Percentiles rank a stretch among this genome's conserved stretches.
Conservation (phyloP, 2,329 filamentous ascomycete genomes). For the Verticillium alfalfae region DNA sequence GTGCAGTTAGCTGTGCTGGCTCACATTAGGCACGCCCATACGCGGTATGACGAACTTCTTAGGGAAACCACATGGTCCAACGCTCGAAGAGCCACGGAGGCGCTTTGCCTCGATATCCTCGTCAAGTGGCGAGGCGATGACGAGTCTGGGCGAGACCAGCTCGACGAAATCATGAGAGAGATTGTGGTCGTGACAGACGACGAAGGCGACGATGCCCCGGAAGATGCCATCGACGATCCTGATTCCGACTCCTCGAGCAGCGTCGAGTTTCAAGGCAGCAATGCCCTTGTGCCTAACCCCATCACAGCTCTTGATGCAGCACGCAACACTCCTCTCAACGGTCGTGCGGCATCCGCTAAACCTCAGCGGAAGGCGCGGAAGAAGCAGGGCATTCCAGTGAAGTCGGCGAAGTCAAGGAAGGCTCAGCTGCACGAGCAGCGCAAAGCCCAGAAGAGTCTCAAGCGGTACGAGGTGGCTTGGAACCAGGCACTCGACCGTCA, state of each 20-base stretch:
- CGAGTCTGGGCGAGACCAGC: constrained; percentile 61
- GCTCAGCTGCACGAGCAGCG: constrained; percentile 1
- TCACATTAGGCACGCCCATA: constrained; percentile 63
- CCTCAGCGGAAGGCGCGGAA: background rate
- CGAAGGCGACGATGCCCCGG: constrained; percentile 39
- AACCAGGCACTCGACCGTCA: constrained; percentile 6
- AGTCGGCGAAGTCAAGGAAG: background rate
- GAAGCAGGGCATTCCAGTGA: background rate
- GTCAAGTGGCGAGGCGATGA: constrained; percentile 70
- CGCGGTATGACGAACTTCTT: constrained; percentile 57
- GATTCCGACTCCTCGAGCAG: constrained; percentile 20
- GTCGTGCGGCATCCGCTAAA: background rate
- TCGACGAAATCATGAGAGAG: constrained; percentile 62
- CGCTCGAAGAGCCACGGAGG: constrained; percentile 56
- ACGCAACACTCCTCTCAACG: background rate
- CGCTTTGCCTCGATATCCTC: constrained; percentile 57
- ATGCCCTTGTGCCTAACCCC: constrained; percentile 5
- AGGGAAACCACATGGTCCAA: constrained; percentile 53
- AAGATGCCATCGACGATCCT: constrained; percentile 20
- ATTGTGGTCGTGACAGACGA: constrained; percentile 62
- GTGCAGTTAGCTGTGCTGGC: constrained; percentile 62
- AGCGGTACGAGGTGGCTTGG: constrained; percentile 9
- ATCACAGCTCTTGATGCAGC: background rate
- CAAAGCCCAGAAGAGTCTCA: constrained; percentile 5
- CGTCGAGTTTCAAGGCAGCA: background rate